Evolutionary conservation across 2,329 filamentous ascomycete species (phyloP), one percentile per base, ranked within the genome.

Genomic region (Aspergillus quadrilineatus): DNA sequence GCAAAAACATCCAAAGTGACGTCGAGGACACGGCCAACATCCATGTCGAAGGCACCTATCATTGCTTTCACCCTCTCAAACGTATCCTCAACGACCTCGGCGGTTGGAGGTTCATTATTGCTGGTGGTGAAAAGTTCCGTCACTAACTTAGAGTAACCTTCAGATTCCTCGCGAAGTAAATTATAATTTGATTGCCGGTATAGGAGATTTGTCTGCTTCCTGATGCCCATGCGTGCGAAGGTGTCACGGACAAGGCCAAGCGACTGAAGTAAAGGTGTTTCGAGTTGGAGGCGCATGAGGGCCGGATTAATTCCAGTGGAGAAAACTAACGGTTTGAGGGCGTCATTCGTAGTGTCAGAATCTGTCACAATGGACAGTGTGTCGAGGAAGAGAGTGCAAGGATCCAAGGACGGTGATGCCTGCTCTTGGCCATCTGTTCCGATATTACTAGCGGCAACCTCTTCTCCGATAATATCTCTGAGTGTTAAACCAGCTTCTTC

Each of bases 151-250:
- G 94, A 92, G 70, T 96, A 99, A 41, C 95, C 94, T 75, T 99
- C 94, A 0, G 91, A 91, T 74, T 99, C 94, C 76, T 99, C 94
- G 44, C 94, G 87, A 17, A 99, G 79, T 6, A 99, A 79, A 67
- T 99, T 99, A 79, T 96, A 97, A 73, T 96, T 97, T 12, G 93
- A 91, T 74, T 97, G 94, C 58, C 92, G 88, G 73, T 99, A 99
- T 0, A 99, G 82, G 4, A 94, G 81, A 66, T 97, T 96, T 6
- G 94, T 99, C 48, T 92, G 89, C 68, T 95, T 92, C 54, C 93
- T 87, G 62, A 96, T 92, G 14, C 89, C 88, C 69, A 94, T 85
- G 63, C 88, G 88, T 56, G 84, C 80, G 72, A 97, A 99, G 5
- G 88, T 93, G n/a, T 88, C 85, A 49, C 92, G 85, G 48, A 96